Evolutionary conservation across 306 rosid species (phyloP).

Genomic region (Malus domestica): ASM211411v1 NC_041792.1:10269001-10269500

Average conservation of each 20-base stretch:
- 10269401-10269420: neutral
- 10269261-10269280: slow-evolving; percentile 48
- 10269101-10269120: neutral
- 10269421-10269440: neutral
- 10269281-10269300: slow-evolving; percentile 73
- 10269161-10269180: too few species aligned
- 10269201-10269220: neutral
- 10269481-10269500: slow-evolving; percentile 88
- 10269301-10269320: slow-evolving; percentile 51
- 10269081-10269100: neutral
- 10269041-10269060: neutral
- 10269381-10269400: too few species aligned
- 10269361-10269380: neutral
- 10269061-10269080: neutral
- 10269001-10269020: neutral
- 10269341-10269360: neutral
- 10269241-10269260: slow-evolving; percentile 13
- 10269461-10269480: slow-evolving; percentile 75
- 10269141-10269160: neutral
- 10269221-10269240: neutral
- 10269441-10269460: slow-evolving; percentile 49
- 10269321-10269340: slow-evolving; percentile 47
- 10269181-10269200: neutral
- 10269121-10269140: neutral
- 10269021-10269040: neutral